Conservation (phyloP, 2,329 filamentous ascomycete genomes). For the Erysiphe pulchra region DNA sequence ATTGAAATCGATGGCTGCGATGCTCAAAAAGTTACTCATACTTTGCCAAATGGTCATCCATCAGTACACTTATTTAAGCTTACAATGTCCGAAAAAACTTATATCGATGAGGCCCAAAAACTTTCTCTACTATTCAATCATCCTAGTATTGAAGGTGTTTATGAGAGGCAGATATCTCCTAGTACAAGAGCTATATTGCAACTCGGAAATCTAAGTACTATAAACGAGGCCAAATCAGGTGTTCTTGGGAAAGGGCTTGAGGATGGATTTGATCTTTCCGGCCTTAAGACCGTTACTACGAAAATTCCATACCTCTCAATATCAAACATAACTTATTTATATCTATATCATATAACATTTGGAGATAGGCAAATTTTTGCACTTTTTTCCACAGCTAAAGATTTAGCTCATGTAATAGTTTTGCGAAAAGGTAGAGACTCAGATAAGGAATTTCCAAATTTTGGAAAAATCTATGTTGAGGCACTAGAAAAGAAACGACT, state of each 20-base stretch:
- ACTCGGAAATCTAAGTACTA: constrained; percentile 74
- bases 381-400: constrained; percentile 60
- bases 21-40: constrained; percentile 83
- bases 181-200: constrained; percentile 70
- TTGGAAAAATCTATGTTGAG: constrained; percentile 69
- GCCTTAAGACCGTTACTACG: constrained; percentile 39
- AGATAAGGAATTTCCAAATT: constrained; percentile 62
- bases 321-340: constrained; percentile 57
- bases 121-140: constrained; percentile 70
- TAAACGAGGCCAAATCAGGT: constrained; percentile 72
- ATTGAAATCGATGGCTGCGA: constrained; percentile 66
- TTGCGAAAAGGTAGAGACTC: constrained; percentile 58
- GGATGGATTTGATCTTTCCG: constrained; percentile 68
- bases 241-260: constrained; percentile 83
- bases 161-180: constrained; percentile 78
- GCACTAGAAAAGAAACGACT: constrained; percentile 37
- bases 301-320: constrained; percentile 55
- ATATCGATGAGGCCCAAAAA: constrained; percentile 62
- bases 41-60: constrained; percentile 78
- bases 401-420: constrained; percentile 69
- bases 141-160: constrained; percentile 85
- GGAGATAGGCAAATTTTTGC: constrained; percentile 87
- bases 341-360: constrained; percentile 74
- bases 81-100: constrained; percentile 67
- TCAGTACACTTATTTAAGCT: constrained; percentile 89